These are phyloP conservation scores for Aspergillus udagawae DNA, from an alignment of 2,329 filamentous ascomycete genomes.

Conservation along the genomic window DNA sequence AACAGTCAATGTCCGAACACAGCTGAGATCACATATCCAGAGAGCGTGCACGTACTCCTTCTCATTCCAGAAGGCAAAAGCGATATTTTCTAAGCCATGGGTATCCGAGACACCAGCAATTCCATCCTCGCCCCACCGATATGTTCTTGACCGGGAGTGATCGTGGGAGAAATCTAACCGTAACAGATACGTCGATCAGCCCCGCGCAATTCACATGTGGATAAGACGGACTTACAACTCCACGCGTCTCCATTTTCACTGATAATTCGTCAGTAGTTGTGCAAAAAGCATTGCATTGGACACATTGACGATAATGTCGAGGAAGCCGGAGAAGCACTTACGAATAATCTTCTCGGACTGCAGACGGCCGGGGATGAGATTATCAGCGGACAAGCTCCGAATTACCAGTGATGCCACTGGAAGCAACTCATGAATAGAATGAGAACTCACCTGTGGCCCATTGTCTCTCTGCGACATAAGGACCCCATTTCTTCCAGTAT, in stretches of 20 bases:
- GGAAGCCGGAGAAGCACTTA: constrained; percentile 38
- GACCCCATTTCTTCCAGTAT: constrained; percentile 99
- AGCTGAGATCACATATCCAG: neutral
- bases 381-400: constrained; percentile 16
- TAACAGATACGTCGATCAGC: constrained; percentile 4
- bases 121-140: constrained; percentile 94
- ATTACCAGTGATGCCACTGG: neutral
- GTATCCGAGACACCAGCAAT: constrained; percentile 95
- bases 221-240: constrained; percentile 66
- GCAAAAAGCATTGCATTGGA: constrained; percentile 1
- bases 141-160: constrained; percentile 80
- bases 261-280: constrained; percentile 4
- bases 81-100: constrained; percentile 86
- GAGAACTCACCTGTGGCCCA: constrained; percentile 76
- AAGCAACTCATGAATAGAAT: neutral
- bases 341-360: constrained; percentile 89
- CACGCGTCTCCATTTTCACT: constrained; percentile 85
- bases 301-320: neutral
- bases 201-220: constrained; percentile 2
- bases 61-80: constrained; percentile 96
- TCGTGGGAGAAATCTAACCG: constrained; percentile 84
- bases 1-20: constrained; percentile 3
- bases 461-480: constrained; percentile 88
- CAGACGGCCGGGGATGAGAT: constrained; percentile 17
- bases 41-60: constrained; percentile 65